phyloP scores from a whole-genome alignment of 495 filamentous ascomycete species.

The Talaromyces ruber region DNA sequence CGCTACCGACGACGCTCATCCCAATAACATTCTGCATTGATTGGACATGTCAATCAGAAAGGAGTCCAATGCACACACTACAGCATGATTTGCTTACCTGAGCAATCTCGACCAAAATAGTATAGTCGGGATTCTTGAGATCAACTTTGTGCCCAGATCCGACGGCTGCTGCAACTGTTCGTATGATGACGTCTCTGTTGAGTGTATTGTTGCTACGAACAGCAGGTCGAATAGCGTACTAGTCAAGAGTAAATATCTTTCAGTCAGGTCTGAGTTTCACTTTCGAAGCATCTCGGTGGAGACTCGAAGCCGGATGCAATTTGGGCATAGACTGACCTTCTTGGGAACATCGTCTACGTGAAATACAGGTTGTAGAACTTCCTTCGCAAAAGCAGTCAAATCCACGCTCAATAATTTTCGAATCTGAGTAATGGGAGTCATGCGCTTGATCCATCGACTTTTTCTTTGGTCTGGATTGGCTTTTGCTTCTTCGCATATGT shows the following conservation, averaged over 20 bases:
- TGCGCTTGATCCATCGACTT: conserved; percentile 69
- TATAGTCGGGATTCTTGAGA: conserved; percentile 68
- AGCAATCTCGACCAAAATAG: conserved; percentile 83
- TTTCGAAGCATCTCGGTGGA: not conserved
- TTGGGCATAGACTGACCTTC: conserved; percentile 27
- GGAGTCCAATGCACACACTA: not conserved
- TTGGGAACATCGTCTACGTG: conserved; percentile 41
- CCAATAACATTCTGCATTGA: conserved; percentile 62
- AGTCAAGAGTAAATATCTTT: not conserved
- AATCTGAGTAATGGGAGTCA: conserved; percentile 71
- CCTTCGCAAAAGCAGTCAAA: conserved; percentile 58
- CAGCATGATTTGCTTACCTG: conserved; percentile 49
- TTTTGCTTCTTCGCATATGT: conserved; percentile 61
- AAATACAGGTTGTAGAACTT: conserved; percentile 68
- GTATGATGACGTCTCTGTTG: conserved; percentile 68
- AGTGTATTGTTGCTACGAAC: conserved; percentile 71
- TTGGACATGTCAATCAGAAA: not conserved
- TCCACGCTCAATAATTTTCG: conserved; percentile 74
- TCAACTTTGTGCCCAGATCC: conserved; percentile 72
- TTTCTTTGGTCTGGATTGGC: conserved; percentile 43
- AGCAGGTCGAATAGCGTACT: conserved; percentile 88
- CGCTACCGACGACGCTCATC: conserved; percentile 64
- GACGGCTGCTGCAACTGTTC: conserved; percentile 61
- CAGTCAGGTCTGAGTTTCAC: not conserved
- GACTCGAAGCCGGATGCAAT: not conserved